Evolutionary conservation across 1,284 basidiomycete genomes (phyloP).

Genomic region (Cryptococcus sp.): DNA sequence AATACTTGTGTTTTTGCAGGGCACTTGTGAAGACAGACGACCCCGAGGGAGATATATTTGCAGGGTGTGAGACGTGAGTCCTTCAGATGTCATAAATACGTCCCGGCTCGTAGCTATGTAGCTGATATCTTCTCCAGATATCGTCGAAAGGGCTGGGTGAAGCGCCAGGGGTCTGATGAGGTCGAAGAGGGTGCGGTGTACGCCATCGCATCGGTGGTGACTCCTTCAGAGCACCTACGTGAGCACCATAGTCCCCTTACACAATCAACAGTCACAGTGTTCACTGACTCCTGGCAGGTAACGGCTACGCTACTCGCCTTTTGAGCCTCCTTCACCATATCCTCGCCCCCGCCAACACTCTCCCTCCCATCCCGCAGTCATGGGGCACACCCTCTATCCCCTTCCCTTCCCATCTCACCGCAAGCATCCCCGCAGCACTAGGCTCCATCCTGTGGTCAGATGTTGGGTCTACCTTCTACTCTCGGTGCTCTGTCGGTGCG

Average conservation of each 20-base stretch:
- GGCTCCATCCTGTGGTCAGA: conserved; percentile 37
- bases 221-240: conserved; percentile 28
- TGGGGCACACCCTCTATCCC: conserved; percentile 11
- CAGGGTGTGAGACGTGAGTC: too few relatives aligned
- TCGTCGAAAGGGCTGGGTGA: conserved; percentile 22
- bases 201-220: conserved; percentile 38
- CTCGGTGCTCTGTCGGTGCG: conserved; percentile 18
- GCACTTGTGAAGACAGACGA: too few relatives aligned
- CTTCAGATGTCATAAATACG: too few relatives aligned
- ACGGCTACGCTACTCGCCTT: conserved; percentile 37
- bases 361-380: neutral
- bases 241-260: conserved; percentile 1
- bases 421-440: conserved; percentile 12
- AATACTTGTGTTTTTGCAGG: too few relatives aligned
- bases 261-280: neutral
- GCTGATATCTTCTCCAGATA: conserved; percentile 18
- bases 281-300: conserved; percentile 12
- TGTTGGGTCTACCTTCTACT: conserved; percentile 35
- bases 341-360: neutral
- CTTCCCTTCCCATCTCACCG: neutral
- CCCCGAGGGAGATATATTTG: too few relatives aligned
- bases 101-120: too few relatives aligned
- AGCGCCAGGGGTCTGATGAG: conserved; percentile 14
- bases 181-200: conserved; percentile 25
- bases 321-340: conserved; percentile 31